These are phyloP conservation scores for Blastobotrys mokoenaii DNA, from an alignment of 805 yeast genomes.

Conservation along the genomic window DNA sequence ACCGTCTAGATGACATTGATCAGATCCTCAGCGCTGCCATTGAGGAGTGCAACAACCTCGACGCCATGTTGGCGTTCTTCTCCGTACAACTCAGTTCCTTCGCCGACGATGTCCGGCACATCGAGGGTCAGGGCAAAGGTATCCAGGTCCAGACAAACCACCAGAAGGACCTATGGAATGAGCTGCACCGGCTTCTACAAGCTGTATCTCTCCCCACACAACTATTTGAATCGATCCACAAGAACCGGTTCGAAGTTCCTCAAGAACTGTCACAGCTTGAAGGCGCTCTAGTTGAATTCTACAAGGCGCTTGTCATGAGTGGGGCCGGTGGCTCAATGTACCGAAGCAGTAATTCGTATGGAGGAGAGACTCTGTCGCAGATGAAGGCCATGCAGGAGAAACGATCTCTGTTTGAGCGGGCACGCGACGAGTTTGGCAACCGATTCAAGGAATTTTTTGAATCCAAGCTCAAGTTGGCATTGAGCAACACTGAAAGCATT, in stretches of 20 bases:
- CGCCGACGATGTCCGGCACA: slow-evolving; percentile 56
- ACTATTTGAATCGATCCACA: slow-evolving; percentile 40
- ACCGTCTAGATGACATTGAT: slow-evolving; percentile 36
- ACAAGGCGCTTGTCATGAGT: slow-evolving; percentile 57
- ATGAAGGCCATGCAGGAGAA: slow-evolving; percentile 71
- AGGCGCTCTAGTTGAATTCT: slow-evolving; percentile 43
- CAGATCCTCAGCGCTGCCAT: slow-evolving; percentile 37
- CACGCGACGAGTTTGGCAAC: slow-evolving; percentile 42
- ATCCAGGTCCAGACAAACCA: slow-evolving; percentile 77
- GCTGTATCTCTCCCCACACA: slow-evolving; percentile 60
- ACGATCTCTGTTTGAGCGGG: slow-evolving; percentile 48
- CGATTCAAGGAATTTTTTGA: slow-evolving; percentile 39
- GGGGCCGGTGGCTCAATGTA: slow-evolving; percentile 32
- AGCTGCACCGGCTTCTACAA: slow-evolving; percentile 56
- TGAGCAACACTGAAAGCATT: slow-evolving; percentile 9
- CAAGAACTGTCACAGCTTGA: slow-evolving; percentile 44
- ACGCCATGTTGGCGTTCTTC: slow-evolving; percentile 46
- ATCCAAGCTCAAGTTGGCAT: slow-evolving; percentile 33
- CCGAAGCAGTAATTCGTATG: too few relatives aligned
- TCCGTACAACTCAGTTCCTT: slow-evolving; percentile 56
- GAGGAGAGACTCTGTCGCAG: slow-evolving; percentile 26
- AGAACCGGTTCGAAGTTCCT: slow-evolving; percentile 41
- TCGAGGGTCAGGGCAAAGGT: slow-evolving; percentile 72
- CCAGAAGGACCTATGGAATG: slow-evolving; percentile 64
- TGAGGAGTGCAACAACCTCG: slow-evolving; percentile 46